Evolutionary conservation across 192 early-diverging fungal genomes (phyloP).

Genomic region (Spizellomyces sp.): DNA sequence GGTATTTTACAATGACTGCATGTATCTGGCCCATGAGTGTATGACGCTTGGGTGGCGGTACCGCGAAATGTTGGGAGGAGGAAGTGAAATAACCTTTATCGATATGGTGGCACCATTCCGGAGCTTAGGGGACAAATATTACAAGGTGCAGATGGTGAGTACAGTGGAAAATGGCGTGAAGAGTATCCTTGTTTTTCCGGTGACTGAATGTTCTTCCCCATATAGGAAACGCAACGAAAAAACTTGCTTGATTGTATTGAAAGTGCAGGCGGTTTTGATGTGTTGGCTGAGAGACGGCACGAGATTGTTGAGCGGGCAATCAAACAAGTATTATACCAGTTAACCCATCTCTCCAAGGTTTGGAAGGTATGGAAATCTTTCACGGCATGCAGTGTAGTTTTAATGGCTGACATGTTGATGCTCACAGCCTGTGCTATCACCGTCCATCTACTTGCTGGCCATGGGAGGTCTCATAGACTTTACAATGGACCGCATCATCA

Average conservation of each 20-base stretch:
- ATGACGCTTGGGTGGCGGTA: conserved; percentile 18
- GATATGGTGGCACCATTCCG: conserved; percentile 49
- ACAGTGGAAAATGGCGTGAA: neutral
- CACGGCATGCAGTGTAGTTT: neutral
- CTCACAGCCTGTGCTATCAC: conserved; percentile 17
- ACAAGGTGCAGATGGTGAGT: conserved; percentile 41
- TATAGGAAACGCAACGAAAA: conserved; percentile 14
- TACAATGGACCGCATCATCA: conserved; percentile 19
- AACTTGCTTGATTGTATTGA: conserved; percentile 19
- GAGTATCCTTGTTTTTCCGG: neutral
- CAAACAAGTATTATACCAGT: conserved; percentile 49
- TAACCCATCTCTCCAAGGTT: conserved; percentile 46
- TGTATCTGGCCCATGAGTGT: conserved; percentile 49
- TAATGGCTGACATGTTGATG: too few species aligned
- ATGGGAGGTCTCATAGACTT: conserved; percentile 25
- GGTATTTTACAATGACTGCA: conserved; percentile 75
- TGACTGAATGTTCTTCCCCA: neutral
- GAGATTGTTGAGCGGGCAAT: conserved; percentile 45
- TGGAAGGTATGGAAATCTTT: conserved; percentile 51
- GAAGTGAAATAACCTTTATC: conserved; percentile 33
- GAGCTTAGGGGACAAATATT: conserved; percentile 37
- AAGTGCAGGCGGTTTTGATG: conserved; percentile 28
- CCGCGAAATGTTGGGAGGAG: conserved; percentile 2
- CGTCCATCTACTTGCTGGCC: conserved; percentile 12
- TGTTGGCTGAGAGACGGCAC: conserved; percentile 35